These are phyloP conservation scores for Malus hybrid DNA, from an alignment of 331 rosid genomes.

Conservation along the genomic window DNA sequence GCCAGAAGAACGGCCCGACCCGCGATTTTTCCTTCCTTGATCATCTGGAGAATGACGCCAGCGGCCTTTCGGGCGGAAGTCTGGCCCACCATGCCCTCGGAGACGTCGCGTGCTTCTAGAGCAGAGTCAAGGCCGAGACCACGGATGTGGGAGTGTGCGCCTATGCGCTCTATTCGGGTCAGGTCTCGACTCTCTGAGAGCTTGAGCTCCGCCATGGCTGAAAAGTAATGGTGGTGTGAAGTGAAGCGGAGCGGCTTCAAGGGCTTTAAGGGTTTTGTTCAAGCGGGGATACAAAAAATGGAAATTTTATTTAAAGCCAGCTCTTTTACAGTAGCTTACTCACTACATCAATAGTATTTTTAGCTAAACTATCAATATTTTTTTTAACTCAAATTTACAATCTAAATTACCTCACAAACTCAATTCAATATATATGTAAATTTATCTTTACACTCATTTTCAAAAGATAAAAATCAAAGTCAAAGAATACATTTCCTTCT, in stretches of 20 bases:
- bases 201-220: slow-evolving; percentile 80
- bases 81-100: slow-evolving; percentile 99
- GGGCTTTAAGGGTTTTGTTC: neutral
- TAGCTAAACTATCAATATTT: too few species aligned
- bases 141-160: slow-evolving; percentile 96
- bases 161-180: slow-evolving; percentile 94
- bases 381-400: too few species aligned
- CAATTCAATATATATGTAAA: too few species aligned
- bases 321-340: too few species aligned
- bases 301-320: too few species aligned
- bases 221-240: neutral
- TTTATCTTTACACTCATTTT: too few species aligned
- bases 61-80: slow-evolving; percentile 84
- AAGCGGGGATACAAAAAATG: too few species aligned
- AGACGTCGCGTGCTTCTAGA: slow-evolving; percentile 68
- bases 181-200: slow-evolving; percentile 86
- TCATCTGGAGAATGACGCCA: slow-evolving; percentile 89
- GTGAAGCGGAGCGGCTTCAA: neutral
- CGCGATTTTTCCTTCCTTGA: slow-evolving; percentile 81
- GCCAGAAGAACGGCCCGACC: slow-evolving; percentile 87
- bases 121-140: slow-evolving; percentile 93
- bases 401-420: too few species aligned
- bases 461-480: too few species aligned
- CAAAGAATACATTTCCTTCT: too few species aligned
- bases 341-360: too few species aligned